Evolutionary conservation across 768 basidiomycete species (phyloP).

Genomic region (Udeniomyces megalosporus): DNA sequence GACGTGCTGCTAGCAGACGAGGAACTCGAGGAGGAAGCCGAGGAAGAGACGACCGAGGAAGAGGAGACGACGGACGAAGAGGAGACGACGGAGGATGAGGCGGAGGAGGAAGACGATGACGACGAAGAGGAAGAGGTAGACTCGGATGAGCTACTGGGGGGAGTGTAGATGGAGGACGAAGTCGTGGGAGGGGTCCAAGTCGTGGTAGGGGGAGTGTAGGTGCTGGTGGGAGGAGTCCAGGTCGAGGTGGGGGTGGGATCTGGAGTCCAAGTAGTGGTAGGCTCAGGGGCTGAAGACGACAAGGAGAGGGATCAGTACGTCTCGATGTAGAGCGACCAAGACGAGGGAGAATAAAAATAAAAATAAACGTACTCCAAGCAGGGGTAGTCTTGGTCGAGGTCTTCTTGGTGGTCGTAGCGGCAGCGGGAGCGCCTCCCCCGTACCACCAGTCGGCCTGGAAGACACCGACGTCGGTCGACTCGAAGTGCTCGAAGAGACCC

Average conservation of each 20-base stretch:
- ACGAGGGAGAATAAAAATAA: not conserved
- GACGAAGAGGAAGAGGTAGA: no score
- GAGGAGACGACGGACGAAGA: no score
- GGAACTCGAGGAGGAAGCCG: no score
- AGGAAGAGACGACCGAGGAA: no score
- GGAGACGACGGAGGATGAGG: no score
- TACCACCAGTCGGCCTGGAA: conserved; percentile 15
- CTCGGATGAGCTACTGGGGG: no score
- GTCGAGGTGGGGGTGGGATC: not conserved
- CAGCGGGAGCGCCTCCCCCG: not conserved
- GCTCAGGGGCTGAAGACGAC: not conserved
- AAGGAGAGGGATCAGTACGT: not conserved
- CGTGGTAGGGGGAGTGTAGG: not conserved
- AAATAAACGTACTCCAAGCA: conserved; percentile 3
- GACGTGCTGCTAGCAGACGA: no score
- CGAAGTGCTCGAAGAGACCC: not conserved
- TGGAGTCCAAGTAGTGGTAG: conserved; percentile 4
- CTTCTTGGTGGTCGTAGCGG: not conserved
- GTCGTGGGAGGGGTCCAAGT: conserved; percentile 3
- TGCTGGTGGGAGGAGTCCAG: conserved; percentile 3
- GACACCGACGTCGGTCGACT: not conserved
- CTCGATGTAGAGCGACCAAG: not conserved
- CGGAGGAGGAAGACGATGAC: no score
- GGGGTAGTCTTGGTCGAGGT: not conserved
- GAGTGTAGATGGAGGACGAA: not conserved